A percentile compares a stretch with the other conserved stretches of the same genome.
phyloP scores from a whole-genome alignment of 768 basidiomycete genomes.

The Amanita pseudoporphyria region DNA sequence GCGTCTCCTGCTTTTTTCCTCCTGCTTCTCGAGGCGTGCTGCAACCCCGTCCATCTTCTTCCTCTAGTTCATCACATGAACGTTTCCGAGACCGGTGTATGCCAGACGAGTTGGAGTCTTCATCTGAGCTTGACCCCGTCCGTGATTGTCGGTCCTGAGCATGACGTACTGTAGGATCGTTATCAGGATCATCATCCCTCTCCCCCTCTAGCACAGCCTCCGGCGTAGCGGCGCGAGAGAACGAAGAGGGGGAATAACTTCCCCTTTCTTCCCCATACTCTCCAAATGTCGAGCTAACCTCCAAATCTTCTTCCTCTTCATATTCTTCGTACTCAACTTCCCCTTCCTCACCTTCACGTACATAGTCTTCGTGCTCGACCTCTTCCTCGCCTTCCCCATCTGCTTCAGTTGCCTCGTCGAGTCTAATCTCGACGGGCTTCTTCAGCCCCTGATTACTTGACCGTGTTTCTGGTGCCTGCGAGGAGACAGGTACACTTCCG shows the following conservation, averaged over 20 bases:
- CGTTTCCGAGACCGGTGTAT: slow-evolving; percentile 12
- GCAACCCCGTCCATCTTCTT: slow-evolving; percentile 9
- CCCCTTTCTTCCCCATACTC: slow-evolving; percentile 16
- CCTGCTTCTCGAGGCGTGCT: neutral
- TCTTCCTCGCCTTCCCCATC: slow-evolving; percentile 19
- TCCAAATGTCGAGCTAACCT: slow-evolving; percentile 25
- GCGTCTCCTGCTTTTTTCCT: slow-evolving; percentile 7
- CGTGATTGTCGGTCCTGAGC: neutral
- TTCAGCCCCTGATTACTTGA: neutral
- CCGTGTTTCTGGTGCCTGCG: slow-evolving; percentile 9
- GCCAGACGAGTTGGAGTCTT: neutral
- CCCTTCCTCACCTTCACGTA: slow-evolving; percentile 11
- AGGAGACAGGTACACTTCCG: slow-evolving; percentile 13
- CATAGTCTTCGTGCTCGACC: slow-evolving; percentile 17
- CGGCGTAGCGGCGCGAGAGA: neutral
- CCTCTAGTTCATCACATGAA: slow-evolving; percentile 12
- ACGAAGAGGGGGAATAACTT: slow-evolving; percentile 7
- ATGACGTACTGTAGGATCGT: slow-evolving; percentile 2
- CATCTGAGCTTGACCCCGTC: neutral
- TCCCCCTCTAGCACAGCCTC: neutral
- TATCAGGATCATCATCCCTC: slow-evolving; percentile 9
- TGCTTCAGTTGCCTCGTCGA: slow-evolving; percentile 9
- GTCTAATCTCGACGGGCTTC: slow-evolving; percentile 6
- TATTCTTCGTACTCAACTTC: slow-evolving; percentile 18
- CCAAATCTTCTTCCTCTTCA: slow-evolving; percentile 19